A percentile compares a stretch with the other conserved stretches of the same genome.
These are phyloP conservation scores for Neofusicoccum umdonicola DNA, from an alignment of 2,329 filamentous ascomycete genomes.

Conservation along the genomic window DNA sequence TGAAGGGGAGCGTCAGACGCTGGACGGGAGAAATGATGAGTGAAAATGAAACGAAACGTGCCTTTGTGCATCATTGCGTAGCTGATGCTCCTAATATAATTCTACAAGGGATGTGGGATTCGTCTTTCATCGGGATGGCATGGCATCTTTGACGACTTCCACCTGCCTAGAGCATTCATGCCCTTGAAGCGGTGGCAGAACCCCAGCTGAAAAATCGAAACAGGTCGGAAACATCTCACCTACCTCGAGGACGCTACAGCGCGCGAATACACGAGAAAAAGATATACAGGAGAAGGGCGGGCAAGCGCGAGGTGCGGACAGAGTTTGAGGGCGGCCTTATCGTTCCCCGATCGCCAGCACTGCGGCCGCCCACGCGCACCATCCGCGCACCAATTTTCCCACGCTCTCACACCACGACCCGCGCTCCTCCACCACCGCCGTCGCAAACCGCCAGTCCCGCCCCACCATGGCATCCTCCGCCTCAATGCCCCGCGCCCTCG, in stretches of 20 bases:
- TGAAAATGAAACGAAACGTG: not conserved
- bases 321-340: not conserved
- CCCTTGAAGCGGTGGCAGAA: not conserved
- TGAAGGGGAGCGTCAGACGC: not conserved
- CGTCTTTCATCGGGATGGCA: not conserved
- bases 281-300: not conserved
- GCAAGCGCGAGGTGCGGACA: not conserved
- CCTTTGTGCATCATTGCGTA: not conserved
- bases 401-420: not conserved
- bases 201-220: not conserved
- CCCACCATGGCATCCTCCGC: conserved; percentile 31
- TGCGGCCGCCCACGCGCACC: not conserved
- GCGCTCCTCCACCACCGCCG: not conserved
- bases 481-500: conserved; percentile 35
- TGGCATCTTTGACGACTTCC: not conserved
- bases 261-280: not conserved
- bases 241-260: not conserved
- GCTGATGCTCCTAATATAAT: not conserved
- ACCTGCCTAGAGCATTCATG: not conserved
- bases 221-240: not conserved
- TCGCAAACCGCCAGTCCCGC: not conserved
- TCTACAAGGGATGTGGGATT: not conserved
- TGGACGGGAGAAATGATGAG: not conserved
- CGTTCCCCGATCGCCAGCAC: conserved; percentile 1
- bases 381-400: conserved; percentile 11